phyloP scores from a whole-genome alignment of 2,329 filamentous ascomycete species.

The Aspergillus persii region DNA sequence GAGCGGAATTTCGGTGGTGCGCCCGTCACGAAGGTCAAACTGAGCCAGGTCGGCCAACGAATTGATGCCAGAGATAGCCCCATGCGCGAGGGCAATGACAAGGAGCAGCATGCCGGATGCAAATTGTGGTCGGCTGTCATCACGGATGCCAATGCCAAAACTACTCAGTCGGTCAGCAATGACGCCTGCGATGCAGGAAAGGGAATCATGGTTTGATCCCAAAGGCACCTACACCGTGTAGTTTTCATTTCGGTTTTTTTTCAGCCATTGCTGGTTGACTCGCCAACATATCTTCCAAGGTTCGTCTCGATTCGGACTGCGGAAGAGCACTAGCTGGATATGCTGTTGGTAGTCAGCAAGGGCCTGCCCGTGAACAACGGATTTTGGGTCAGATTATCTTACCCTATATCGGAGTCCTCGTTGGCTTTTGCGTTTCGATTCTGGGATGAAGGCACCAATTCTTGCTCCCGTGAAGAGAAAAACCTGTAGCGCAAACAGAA shows the following conservation, averaged over 20 bases:
- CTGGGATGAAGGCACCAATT: constrained; percentile 3
- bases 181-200: not conserved
- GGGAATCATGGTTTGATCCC: not conserved
- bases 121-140: not conserved
- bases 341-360: not conserved
- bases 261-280: constrained; percentile 1
- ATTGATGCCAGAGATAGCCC: not conserved
- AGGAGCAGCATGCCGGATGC: not conserved
- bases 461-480: constrained; percentile 5
- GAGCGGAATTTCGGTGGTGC: not conserved
- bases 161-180: not conserved
- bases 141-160: constrained; percentile 1
- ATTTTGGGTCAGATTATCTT: not conserved
- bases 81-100: not conserved
- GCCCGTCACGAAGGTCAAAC: not conserved
- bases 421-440: constrained; percentile 1
- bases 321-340: constrained; percentile 1
- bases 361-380: not conserved
- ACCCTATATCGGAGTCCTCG: constrained; percentile 6
- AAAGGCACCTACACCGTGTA: not conserved
- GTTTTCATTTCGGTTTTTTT: not conserved
- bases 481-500: constrained; percentile 5
- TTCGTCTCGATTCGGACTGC: not conserved
- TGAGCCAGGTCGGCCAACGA: not conserved
- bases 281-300: constrained; percentile 1